Evolutionary conservation across 352 stramenopile species (phyloP).

Genomic region (Phytophthora palmivora): DNA sequence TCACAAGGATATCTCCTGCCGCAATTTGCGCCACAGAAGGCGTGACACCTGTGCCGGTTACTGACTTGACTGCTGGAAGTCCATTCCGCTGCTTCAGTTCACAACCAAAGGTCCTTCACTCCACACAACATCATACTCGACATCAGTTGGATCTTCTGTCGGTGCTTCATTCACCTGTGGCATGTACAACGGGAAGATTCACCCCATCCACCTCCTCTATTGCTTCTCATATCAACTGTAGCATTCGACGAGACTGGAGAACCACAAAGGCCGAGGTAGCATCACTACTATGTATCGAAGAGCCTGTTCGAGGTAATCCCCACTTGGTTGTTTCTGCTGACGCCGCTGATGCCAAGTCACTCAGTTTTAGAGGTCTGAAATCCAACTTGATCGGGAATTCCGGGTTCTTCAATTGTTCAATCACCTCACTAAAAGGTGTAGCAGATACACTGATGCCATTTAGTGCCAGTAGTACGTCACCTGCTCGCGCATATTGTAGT

Average conservation of each 20-base stretch:
- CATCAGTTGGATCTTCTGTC: constrained; percentile 35
- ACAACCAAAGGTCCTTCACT: constrained; percentile 71
- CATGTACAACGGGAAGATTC: constrained; percentile 24
- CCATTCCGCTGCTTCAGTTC: constrained; percentile 78
- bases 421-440: constrained; percentile 68
- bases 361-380: constrained; percentile 69
- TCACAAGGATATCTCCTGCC: constrained; percentile 69
- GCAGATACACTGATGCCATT: constrained; percentile 63
- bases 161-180: constrained; percentile 23
- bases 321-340: constrained; percentile 27
- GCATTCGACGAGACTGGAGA: constrained; percentile 40
- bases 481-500: constrained; percentile 65
- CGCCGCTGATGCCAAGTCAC: constrained; percentile 34
- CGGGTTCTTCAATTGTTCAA: constrained; percentile 67
- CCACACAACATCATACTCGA: constrained; percentile 85
- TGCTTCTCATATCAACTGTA: constrained; percentile 37
- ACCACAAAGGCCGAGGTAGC: constrained; percentile 33
- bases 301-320: constrained; percentile 32
- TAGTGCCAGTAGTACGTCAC: constrained; percentile 79
- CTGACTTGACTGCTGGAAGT: constrained; percentile 71
- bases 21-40: constrained; percentile 73
- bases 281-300: constrained; percentile 46
- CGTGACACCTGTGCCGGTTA: constrained; percentile 64
- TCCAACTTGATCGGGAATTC: constrained; percentile 71
- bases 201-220: constrained; percentile 31